A percentile compares a stretch with the other conserved stretches of the same genome.
phyloP scores from a whole-genome alignment of 345 rosid genomes.

The Psidium friedrichsthalianum region DNA sequence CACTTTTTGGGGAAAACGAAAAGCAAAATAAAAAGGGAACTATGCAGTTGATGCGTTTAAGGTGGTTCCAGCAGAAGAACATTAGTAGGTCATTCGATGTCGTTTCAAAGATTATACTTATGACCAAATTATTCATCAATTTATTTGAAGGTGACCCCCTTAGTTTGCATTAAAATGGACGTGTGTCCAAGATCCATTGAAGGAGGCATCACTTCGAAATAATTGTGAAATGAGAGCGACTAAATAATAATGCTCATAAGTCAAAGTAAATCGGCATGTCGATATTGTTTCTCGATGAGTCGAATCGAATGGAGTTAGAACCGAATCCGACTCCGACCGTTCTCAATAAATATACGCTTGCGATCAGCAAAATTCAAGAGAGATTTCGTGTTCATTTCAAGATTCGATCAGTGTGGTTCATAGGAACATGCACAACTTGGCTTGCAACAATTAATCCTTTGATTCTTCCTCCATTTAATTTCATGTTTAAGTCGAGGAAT shows the following conservation, averaged over 20 bases:
- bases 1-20: too few relatives aligned
- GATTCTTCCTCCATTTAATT: neutral
- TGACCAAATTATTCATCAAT: neutral
- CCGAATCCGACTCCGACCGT: fast-evolving
- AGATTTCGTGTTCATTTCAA: neutral
- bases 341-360: neutral
- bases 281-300: neutral
- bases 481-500: neutral
- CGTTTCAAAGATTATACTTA: neutral
- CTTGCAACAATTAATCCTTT: neutral
- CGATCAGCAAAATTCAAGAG: neutral
- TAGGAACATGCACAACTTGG: neutral
- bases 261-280: neutral
- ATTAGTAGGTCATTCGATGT: neutral
- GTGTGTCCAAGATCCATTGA: neutral
- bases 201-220: neutral
- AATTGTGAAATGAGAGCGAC: neutral
- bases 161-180: neutral
- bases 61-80: neutral
- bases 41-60: neutral
- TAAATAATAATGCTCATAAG: neutral
- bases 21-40: too few relatives aligned
- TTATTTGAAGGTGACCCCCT: neutral
- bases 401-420: neutral
- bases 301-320: neutral